Conservation (phyloP, 2,329 filamentous ascomycete genomes). For the Cytospora chrysosperma region DNA sequence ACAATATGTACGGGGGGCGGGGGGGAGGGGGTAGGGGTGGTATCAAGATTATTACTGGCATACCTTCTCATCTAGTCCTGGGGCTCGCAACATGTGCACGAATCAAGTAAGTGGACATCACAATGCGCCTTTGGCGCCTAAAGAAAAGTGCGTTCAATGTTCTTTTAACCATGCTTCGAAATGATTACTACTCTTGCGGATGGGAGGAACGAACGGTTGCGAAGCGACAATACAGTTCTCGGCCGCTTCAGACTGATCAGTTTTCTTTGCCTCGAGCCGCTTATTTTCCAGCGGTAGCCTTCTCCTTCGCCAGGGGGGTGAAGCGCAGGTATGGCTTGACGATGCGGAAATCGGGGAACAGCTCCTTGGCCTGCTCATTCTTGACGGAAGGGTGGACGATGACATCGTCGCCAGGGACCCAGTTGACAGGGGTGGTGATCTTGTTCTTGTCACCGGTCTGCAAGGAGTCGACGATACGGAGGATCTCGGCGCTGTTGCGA, state of each 20-base stretch:
- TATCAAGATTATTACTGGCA: no score
- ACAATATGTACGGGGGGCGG: no score
- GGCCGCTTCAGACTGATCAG: background rate
- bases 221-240: no score
- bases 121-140: no score
- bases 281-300: conserved; percentile 37
- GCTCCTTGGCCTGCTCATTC: conserved; percentile 81
- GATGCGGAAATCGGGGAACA: conserved; percentile 75
- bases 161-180: background rate
- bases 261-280: background rate
- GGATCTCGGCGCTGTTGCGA: conserved; percentile 76
- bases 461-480: conserved; percentile 75
- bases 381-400: conserved; percentile 83
- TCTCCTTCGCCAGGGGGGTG: conserved; percentile 62
- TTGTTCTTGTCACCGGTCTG: conserved; percentile 86
- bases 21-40: no score
- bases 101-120: background rate
- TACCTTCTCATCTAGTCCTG: no score
- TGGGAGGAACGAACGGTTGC: no score
- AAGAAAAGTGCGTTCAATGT: background rate
- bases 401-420: conserved; percentile 84
- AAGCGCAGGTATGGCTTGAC: conserved; percentile 75
- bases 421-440: conserved; percentile 87
- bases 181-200: conserved; percentile 3
- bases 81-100: no score